phyloP scores from a whole-genome alignment of 495 filamentous ascomycete genomes.

The Penicillium roqueforti region DNA sequence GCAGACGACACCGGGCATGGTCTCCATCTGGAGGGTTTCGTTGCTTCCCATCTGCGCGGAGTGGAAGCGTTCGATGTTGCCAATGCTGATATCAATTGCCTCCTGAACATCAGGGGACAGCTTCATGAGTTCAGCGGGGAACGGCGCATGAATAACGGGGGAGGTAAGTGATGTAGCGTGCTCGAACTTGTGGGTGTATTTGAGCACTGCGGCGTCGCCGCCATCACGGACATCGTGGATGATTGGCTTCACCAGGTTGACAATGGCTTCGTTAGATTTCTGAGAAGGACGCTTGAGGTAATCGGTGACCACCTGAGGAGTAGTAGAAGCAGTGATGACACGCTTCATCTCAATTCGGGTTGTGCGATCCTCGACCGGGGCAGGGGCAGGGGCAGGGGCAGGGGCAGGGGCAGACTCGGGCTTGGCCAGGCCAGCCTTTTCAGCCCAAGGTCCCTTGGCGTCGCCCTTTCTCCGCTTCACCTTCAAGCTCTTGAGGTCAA shows the following conservation, averaged over 20 bases:
- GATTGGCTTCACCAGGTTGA: conserved; percentile 85
- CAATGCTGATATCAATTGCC: conserved; percentile 89
- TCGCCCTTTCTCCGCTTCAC: conserved; percentile 87
- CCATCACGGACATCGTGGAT: conserved; percentile 74
- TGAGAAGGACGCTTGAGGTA: conserved; percentile 85
- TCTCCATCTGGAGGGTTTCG: conserved; percentile 77
- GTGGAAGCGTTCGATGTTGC: conserved; percentile 93
- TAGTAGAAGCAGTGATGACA: conserved; percentile 59
- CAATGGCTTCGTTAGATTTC: conserved; percentile 82
- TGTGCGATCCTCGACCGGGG: conserved; percentile 46
- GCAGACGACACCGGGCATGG: conserved; percentile 95
- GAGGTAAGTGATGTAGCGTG: conserved; percentile 86
- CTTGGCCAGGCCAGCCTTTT: conserved; percentile 65
- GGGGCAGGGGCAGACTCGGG: conserved; percentile 36
- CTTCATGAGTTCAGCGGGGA: conserved; percentile 78
- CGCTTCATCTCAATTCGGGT: conserved; percentile 79
- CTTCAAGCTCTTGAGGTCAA: conserved; percentile 92
- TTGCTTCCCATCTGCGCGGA: conserved; percentile 74
- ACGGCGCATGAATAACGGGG: conserved; percentile 83
- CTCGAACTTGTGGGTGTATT: conserved; percentile 96
- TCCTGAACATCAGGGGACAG: conserved; percentile 73
- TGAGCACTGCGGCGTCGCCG: conserved; percentile 82
- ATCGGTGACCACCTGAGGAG: conserved; percentile 57
- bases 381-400: conserved; percentile 38
- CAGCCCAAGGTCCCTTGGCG: conserved; percentile 85